Conservation (phyloP, 176 grass and related monocot genomes). For the Typha latifolia region DNA sequence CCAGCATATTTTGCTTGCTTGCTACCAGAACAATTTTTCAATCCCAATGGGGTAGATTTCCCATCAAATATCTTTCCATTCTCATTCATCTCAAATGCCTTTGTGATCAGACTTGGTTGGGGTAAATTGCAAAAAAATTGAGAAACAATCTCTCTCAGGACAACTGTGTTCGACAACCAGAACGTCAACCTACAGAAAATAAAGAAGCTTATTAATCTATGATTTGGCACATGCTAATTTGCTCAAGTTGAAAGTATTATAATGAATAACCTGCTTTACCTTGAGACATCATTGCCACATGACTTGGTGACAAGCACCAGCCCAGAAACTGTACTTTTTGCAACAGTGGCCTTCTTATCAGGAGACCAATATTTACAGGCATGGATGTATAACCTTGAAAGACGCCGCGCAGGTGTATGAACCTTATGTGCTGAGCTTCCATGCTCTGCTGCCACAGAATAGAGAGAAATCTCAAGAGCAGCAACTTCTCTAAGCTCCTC, state of each 20-base stretch:
- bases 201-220: constrained; percentile 23
- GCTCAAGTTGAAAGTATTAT: constrained; percentile 14
- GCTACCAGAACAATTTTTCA: constrained; percentile 35
- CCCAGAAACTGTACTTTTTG: constrained; percentile 62
- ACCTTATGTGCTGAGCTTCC: constrained; percentile 80
- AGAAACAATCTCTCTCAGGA: constrained; percentile 77
- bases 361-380: constrained; percentile 58
- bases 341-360: constrained; percentile 61
- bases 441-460: constrained; percentile 70
- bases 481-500: constrained; percentile 88
- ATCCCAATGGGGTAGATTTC: constrained; percentile 30
- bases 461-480: constrained; percentile 81
- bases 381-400: constrained; percentile 69
- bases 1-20: constrained; percentile 33
- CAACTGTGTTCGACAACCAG: constrained; percentile 91
- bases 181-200: constrained; percentile 66
- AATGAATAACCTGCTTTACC: constrained; percentile 34
- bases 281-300: constrained; percentile 90
- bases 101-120: constrained; percentile 26
- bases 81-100: constrained; percentile 25
- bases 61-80: constrained; percentile 37
- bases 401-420: constrained; percentile 82
- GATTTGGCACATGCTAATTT: background rate
- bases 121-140: constrained; percentile 44
- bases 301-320: constrained; percentile 75